Base-by-base conservation (phyloP, 441 rosid species). In the Brassica balearica region DNA sequence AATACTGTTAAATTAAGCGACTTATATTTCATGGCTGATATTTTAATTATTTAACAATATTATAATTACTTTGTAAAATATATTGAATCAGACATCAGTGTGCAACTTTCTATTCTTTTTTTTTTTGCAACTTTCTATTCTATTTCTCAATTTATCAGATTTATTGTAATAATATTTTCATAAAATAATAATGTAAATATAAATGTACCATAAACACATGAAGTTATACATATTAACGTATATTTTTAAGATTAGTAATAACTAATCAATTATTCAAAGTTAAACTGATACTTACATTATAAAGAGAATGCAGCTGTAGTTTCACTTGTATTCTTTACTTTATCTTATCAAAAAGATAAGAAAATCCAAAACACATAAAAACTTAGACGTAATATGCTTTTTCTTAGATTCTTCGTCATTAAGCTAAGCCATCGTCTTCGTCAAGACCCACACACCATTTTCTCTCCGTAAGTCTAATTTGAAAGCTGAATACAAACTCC, bases 291-390 rank as follows among this genome's bases (percentile, higher is more conserved):
- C 25, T 22, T 46, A 65, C 14, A 20, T 10, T 59, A 32, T 58
- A 77, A 77, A 71, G 63, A 69, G 43, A 51, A 70, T 77, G 80
- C 67, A 71, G 80, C 76, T 77, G 61, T 71, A 68, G 70, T 68
- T 61, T 79, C 75, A 74, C 82, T 79, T 79, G 82, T 41, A 74
- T 79, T 79, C 75, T 53, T 68, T 69, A 75, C 79, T 79, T 69
- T 75, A 76, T 78, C 82, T 73, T 74, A 72, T 43, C 51, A 64
- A 68, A 69, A 76, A 61, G 67, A 71, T 68, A 29, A 71, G 72
- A 73, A 70, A 73, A 51, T 61, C 11, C n/a, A 65, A 51, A 69
- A 14, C 59, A 61, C 22, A 46, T 25, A 20, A 34, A 67, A 60
- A 48, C 53, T 46, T 46, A 46, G n/a, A 46, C 53, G 53, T 34